phyloP scores from a whole-genome alignment of 768 basidiomycete genomes.

The Boletus tylopilopsis region DNA sequence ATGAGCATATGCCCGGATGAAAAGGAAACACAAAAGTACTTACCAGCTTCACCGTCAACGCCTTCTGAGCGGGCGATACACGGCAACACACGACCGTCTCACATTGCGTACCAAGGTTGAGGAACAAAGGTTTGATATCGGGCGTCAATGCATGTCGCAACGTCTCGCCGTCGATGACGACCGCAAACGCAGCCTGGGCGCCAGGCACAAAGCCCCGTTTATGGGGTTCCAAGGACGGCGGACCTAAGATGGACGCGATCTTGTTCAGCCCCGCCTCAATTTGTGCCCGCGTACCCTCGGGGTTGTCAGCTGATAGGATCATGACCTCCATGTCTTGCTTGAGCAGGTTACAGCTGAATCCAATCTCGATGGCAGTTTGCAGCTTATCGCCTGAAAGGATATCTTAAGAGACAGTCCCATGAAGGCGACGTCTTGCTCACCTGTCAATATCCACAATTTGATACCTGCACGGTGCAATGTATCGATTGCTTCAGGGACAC shows the following conservation, averaged over 20 bases:
- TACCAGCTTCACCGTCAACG: constrained; percentile 91
- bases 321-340: constrained; percentile 95
- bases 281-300: constrained; percentile 73
- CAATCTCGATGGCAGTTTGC: constrained; percentile 98
- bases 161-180: constrained; percentile 96
- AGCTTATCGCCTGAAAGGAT: constrained; percentile 79
- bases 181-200: constrained; percentile 76
- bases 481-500: constrained; percentile 95
- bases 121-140: constrained; percentile 79
- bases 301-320: constrained; percentile 86
- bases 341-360: constrained; percentile 90
- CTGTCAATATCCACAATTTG: constrained; percentile 97
- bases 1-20: not conserved
- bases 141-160: constrained; percentile 75
- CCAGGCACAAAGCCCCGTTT: constrained; percentile 66
- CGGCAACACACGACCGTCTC: constrained; percentile 98
- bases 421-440: constrained; percentile 35
- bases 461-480: constrained; percentile 89
- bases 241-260: constrained; percentile 82
- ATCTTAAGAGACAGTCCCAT: not conserved
- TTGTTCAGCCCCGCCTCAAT: constrained; percentile 94
- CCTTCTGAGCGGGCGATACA: constrained; percentile 97
- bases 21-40: constrained; percentile 24
- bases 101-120: constrained; percentile 92
- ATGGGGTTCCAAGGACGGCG: constrained; percentile 56